Evolutionary conservation across 345 rosid species (phyloP).

Genomic region (Bretschneidera sinensis): DNA sequence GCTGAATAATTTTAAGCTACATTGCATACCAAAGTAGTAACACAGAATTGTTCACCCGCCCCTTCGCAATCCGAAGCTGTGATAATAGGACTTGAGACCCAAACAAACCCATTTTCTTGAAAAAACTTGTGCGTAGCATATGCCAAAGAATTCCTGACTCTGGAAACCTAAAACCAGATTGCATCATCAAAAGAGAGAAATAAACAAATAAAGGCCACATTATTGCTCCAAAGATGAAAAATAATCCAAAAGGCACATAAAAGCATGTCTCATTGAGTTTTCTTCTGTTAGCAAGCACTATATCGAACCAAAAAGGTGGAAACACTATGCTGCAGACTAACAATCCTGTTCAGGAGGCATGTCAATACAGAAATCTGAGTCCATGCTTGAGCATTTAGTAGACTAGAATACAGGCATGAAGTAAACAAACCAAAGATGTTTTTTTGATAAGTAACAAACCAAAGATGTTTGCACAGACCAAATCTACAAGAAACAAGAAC

Average conservation of each 20-base stretch:
- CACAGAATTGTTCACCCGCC: conserved; percentile 98
- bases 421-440: not conserved
- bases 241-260: not conserved
- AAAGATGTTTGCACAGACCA: not conserved
- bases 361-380: not conserved
- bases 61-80: conserved; percentile 98
- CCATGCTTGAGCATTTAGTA: not conserved
- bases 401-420: not conserved
- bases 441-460: too few species aligned
- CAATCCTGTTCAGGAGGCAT: not conserved
- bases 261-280: not conserved
- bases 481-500: not conserved
- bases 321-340: not conserved
- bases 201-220: not conserved
- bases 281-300: not conserved
- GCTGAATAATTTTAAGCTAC: conserved; percentile 9
- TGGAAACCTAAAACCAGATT: conserved; percentile 59
- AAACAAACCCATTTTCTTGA: conserved; percentile 90
- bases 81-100: conserved; percentile 97
- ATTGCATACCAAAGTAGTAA: conserved; percentile 81
- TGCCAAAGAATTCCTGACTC: conserved; percentile 93
- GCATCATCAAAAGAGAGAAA: conserved; percentile 14
- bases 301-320: not conserved
- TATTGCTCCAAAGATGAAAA: not conserved
- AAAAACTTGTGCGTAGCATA: conserved; percentile 93